A percentile compares a stretch with the other conserved stretches of the same genome.
Conservation (phyloP, 2,329 filamentous ascomycete genomes). For the Colletotrichum musae region DNA sequence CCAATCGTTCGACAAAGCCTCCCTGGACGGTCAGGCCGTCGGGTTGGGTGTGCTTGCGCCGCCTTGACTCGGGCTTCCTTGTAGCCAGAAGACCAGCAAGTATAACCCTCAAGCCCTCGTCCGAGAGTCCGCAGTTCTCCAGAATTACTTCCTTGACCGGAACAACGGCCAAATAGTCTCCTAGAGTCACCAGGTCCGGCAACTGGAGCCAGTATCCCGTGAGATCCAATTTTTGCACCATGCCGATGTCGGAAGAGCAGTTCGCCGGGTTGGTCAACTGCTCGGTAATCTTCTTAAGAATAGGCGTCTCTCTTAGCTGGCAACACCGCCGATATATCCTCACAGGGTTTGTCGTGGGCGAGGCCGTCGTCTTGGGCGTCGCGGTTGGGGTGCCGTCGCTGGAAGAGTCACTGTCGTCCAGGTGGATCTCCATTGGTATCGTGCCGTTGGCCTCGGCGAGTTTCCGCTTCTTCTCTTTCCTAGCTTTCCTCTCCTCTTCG, state of each 20-base stretch:
- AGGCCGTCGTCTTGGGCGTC: constrained; percentile 67
- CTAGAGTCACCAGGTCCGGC: constrained; percentile 86
- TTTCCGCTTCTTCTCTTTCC: constrained; percentile 89
- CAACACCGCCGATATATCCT: constrained; percentile 96
- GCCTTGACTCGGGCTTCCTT: constrained; percentile 74
- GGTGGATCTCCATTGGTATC: constrained; percentile 85
- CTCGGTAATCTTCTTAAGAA: constrained; percentile 91
- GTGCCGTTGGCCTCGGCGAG: constrained; percentile 90
- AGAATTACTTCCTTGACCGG: constrained; percentile 89
- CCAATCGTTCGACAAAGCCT: constrained; percentile 88
- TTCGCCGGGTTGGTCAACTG: constrained; percentile 84
- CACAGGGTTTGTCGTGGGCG: constrained; percentile 89
- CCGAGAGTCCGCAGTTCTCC: constrained; percentile 88
- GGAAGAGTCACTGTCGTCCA: constrained; percentile 77
- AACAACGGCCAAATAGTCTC: constrained; percentile 94
- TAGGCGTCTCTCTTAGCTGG: constrained; percentile 91
- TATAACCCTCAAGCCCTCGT: constrained; percentile 89
- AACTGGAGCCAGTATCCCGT: constrained; percentile 88
- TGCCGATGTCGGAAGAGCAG: constrained; percentile 76
- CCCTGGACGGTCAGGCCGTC: constrained; percentile 64
- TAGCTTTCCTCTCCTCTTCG: constrained; percentile 91
- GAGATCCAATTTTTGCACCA: constrained; percentile 86
- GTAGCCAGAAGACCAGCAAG: constrained; percentile 88
- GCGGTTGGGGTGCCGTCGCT: constrained; percentile 62
- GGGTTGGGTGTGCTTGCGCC: constrained; percentile 58